These are phyloP conservation scores for Thalassiosira mediterranea DNA, from an alignment of 352 stramenopile species.

Conservation along the genomic window DNA sequence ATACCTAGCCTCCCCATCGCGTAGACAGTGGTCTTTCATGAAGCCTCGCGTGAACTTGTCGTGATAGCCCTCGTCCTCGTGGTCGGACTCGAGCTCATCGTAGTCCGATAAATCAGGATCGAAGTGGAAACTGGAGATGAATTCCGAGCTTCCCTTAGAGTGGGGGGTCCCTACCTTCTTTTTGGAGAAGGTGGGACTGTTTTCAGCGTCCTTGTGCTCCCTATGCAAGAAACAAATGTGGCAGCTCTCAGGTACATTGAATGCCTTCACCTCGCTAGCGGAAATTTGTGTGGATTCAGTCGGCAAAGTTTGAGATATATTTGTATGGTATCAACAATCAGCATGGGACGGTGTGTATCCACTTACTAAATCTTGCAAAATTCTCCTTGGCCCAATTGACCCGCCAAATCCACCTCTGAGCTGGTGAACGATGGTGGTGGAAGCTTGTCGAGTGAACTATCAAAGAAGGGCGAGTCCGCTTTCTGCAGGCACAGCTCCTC, in stretches of 20 bases:
- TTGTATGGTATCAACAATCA: too few species aligned
- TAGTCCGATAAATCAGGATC: constrained; percentile 50
- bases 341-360: too few species aligned
- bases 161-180: neutral
- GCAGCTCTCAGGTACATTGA: constrained; percentile 44
- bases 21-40: constrained; percentile 66
- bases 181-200: too few species aligned
- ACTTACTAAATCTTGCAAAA: constrained; percentile 40
- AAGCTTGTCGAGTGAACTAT: neutral
- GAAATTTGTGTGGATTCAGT: too few species aligned
- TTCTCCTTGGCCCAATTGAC: constrained; percentile 35
- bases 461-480: constrained; percentile 43
- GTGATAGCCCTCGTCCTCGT: constrained; percentile 40
- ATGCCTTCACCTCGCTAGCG: neutral
- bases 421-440: constrained; percentile 38
- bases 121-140: constrained; percentile 27
- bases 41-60: constrained; percentile 45
- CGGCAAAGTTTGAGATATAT: too few species aligned
- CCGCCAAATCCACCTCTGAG: constrained; percentile 36
- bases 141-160: neutral
- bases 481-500: constrained; percentile 45
- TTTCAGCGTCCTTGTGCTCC: constrained; percentile 26
- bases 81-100: constrained; percentile 51
- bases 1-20: constrained; percentile 64
- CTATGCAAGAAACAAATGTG: constrained; percentile 57